Evolutionary conservation across 2,329 filamentous ascomycete species (phyloP).

Genomic region (Didymosphaeria variabile): DNA sequence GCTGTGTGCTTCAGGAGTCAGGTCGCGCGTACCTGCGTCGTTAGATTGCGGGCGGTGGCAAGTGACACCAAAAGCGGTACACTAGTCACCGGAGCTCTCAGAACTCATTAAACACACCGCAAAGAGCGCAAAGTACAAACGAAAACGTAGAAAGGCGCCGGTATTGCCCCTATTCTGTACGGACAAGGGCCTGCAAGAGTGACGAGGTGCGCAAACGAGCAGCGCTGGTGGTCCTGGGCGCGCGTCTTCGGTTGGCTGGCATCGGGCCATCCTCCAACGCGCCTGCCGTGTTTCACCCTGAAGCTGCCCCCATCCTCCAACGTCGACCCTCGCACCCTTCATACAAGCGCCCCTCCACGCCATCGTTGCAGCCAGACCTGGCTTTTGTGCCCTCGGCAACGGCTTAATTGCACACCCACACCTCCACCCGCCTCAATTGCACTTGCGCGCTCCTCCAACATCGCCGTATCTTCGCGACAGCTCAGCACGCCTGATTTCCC

Average conservation of each 20-base stretch:
- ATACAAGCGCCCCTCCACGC: slow-evolving; percentile 6
- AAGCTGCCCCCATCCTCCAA: slow-evolving; percentile 15
- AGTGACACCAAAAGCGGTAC: background rate
- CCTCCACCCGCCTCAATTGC: background rate
- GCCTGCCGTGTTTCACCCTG: slow-evolving; percentile 32
- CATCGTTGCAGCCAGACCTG: slow-evolving; percentile 8
- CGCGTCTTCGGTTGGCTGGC: slow-evolving; percentile 14
- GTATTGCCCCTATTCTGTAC: slow-evolving; percentile 10
- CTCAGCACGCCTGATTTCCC: background rate
- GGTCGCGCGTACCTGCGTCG: slow-evolving; percentile 20
- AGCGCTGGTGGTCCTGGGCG: slow-evolving; percentile 14
- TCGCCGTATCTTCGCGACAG: background rate
- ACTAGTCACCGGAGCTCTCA: slow-evolving; percentile 7
- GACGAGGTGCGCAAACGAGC: slow-evolving; percentile 3
- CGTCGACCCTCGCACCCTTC: slow-evolving; percentile 5
- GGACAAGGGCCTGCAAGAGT: background rate
- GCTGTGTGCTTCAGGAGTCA: slow-evolving; percentile 15
- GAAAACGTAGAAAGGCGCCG: background rate
- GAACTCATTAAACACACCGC: background rate
- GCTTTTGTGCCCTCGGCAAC: slow-evolving; percentile 5
- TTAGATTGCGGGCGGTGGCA: slow-evolving; percentile 18
- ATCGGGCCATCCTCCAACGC: slow-evolving; percentile 10
- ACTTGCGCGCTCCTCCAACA: background rate
- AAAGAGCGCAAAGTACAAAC: background rate
- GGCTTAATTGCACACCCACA: background rate